Evolutionary conservation across 257 asterid species (phyloP).

Genomic region (Fraxinus cuspidata): DNA sequence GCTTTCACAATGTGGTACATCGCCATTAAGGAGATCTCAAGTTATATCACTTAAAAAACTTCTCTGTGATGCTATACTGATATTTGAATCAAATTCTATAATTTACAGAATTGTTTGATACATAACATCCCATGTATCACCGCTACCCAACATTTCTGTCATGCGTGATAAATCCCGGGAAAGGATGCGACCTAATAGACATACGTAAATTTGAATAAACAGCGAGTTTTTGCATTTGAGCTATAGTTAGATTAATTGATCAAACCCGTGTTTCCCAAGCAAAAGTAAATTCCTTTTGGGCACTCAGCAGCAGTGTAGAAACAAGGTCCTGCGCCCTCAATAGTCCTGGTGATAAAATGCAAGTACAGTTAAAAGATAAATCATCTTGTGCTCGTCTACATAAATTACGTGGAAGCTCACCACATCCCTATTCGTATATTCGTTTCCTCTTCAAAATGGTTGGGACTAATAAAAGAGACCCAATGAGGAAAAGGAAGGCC

Average conservation of each 20-base stretch:
- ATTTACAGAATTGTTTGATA: not conserved
- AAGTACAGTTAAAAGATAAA: not conserved
- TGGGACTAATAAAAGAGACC: conserved; percentile 71
- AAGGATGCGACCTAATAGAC: not conserved
- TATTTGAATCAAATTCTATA: not conserved
- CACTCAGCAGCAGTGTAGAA: not conserved
- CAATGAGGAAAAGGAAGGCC: conserved; percentile 84
- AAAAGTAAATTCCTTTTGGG: not conserved
- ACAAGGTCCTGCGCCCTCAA: not conserved
- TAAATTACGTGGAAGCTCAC: not conserved
- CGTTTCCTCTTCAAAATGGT: conserved; percentile 84
- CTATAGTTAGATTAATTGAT: not conserved
- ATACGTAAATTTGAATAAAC: not conserved
- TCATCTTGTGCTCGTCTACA: not conserved
- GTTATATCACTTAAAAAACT: not conserved
- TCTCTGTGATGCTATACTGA: not conserved
- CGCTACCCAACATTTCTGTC: not conserved
- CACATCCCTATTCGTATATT: conserved; percentile 60
- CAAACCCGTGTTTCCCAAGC: not conserved
- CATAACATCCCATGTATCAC: not conserved
- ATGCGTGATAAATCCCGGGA: not conserved
- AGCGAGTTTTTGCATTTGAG: not conserved
- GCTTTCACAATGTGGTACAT: not conserved
- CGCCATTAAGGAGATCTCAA: not conserved
- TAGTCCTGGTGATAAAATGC: not conserved